phyloP scores from a whole-genome alignment of 1,284 basidiomycete species.

The Golubevia pallescens region DNA sequence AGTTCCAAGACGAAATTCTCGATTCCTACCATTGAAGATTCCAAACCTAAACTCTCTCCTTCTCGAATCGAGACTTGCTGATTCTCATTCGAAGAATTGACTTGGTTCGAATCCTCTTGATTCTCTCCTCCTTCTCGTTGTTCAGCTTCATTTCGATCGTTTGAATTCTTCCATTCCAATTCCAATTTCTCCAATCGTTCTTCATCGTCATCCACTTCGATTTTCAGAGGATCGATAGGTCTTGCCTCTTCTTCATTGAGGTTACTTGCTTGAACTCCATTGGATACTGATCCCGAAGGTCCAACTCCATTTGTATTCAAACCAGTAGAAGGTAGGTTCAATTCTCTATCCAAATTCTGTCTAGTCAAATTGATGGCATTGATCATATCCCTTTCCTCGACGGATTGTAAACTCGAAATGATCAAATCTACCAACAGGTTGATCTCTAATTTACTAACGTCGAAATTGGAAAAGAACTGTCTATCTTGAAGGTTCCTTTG shows the following conservation, averaged over 20 bases:
- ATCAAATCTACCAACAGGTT: slow-evolving; percentile 53
- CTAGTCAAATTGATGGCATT: slow-evolving; percentile 25
- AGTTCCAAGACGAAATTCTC: slow-evolving; percentile 1
- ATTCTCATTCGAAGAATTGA: background rate
- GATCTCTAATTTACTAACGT: slow-evolving; percentile 47
- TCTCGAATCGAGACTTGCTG: background rate
- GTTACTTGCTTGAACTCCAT: slow-evolving; percentile 7
- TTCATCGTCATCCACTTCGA: slow-evolving; percentile 55
- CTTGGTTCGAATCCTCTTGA: slow-evolving; percentile 12
- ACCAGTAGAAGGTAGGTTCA: background rate
- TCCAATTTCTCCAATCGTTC: slow-evolving; percentile 8
- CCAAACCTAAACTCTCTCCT: background rate
- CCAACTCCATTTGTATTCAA: slow-evolving; percentile 10
- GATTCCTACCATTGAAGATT: background rate
- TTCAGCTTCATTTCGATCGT: background rate
- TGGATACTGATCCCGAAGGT: slow-evolving; percentile 19
- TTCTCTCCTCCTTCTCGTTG: slow-evolving; percentile 11
- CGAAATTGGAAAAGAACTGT: too few relatives aligned
- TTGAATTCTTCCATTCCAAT: background rate
- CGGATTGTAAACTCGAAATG: slow-evolving; percentile 47
- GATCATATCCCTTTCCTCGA: slow-evolving; percentile 44
- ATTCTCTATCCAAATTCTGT: background rate
- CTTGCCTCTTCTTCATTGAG: slow-evolving; percentile 4
- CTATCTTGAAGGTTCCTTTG: too few relatives aligned
- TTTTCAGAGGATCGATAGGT: slow-evolving; percentile 36